Evolutionary conservation across 1,284 basidiomycete species (phyloP).

Genomic region (Rugosomyces carneus): DNA sequence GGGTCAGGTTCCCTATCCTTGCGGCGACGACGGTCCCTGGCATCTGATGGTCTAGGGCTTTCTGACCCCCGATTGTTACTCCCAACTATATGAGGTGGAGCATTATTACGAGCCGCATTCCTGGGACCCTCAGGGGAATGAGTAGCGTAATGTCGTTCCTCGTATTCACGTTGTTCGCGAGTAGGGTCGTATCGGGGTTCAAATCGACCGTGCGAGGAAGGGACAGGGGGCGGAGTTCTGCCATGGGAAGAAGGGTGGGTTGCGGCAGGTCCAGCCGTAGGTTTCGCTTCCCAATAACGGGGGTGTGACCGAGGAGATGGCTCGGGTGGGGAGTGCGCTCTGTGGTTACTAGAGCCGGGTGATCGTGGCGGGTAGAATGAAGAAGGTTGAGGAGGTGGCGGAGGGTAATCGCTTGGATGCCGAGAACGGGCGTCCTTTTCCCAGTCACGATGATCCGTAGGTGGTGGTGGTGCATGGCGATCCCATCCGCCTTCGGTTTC

Average conservation of each 20-base stretch:
- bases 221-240: slow-evolving; percentile 25
- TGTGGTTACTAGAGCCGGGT: slow-evolving; percentile 24
- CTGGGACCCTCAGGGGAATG: slow-evolving; percentile 31
- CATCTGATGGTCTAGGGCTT: slow-evolving; percentile 30
- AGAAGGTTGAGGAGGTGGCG: slow-evolving; percentile 26
- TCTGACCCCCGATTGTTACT: slow-evolving; percentile 33
- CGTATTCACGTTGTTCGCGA: slow-evolving; percentile 32
- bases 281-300: slow-evolving; percentile 41
- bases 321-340: slow-evolving; percentile 39
- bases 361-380: slow-evolving; percentile 35
- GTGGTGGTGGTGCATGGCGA: slow-evolving; percentile 30
- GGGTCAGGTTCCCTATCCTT: slow-evolving; percentile 30
- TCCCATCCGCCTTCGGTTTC: slow-evolving; percentile 51
- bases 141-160: slow-evolving; percentile 28
- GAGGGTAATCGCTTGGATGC: slow-evolving; percentile 41
- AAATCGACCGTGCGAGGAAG: slow-evolving; percentile 31
- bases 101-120: slow-evolving; percentile 19
- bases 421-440: slow-evolving; percentile 42
- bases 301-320: slow-evolving; percentile 50
- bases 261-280: slow-evolving; percentile 23
- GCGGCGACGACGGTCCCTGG: slow-evolving; percentile 26
- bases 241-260: slow-evolving; percentile 24
- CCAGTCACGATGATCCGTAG: slow-evolving; percentile 43
- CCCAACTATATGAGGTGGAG: slow-evolving; percentile 22
- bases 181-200: slow-evolving; percentile 35